phyloP scores from a whole-genome alignment of 768 basidiomycete genomes.

The Boletus vinaceobasis region DNA sequence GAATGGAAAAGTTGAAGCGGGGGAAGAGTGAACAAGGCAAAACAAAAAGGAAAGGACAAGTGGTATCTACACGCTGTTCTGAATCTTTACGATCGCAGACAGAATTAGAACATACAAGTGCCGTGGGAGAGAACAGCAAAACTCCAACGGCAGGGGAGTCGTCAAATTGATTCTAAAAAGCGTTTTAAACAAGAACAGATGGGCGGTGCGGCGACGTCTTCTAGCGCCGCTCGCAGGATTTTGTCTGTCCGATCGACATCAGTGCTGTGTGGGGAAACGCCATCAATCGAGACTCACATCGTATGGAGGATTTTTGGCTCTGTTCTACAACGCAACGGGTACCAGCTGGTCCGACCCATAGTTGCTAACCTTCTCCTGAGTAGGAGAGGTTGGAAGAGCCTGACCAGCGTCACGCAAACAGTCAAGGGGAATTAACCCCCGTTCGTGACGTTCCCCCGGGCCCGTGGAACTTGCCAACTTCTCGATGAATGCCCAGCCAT shows the following conservation, averaged over 20 bases:
- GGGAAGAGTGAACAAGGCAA: neutral
- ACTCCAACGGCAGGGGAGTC: neutral
- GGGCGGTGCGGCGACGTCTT: neutral
- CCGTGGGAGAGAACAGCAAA: neutral
- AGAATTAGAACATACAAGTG: neutral
- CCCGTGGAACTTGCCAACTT: conserved; percentile 25
- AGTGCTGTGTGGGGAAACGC: neutral
- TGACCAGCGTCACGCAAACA: conserved; percentile 53
- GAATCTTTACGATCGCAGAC: conserved; percentile 4
- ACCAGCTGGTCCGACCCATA: conserved; percentile 12
- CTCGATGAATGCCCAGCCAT: conserved; percentile 69
- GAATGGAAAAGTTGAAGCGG: neutral
- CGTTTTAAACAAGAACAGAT: neutral
- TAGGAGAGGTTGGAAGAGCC: conserved; percentile 46
- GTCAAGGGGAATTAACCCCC: conserved; percentile 67
- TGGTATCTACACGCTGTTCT: conserved; percentile 15
- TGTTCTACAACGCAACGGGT: neutral
- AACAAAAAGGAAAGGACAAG: neutral
- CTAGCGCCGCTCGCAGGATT: neutral
- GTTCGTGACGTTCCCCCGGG: conserved; percentile 7
- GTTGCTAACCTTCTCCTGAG: conserved; percentile 46
- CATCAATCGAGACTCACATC: conserved; percentile 2
- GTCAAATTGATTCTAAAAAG: conserved; percentile 1
- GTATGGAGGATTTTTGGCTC: neutral
- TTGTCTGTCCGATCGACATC: neutral